A percentile compares a stretch with the other conserved stretches of the same genome.
Evolutionary conservation across 371 early-diverging fungal genomes (phyloP).

Genomic region (Rhizopus arrhizus): DNA sequence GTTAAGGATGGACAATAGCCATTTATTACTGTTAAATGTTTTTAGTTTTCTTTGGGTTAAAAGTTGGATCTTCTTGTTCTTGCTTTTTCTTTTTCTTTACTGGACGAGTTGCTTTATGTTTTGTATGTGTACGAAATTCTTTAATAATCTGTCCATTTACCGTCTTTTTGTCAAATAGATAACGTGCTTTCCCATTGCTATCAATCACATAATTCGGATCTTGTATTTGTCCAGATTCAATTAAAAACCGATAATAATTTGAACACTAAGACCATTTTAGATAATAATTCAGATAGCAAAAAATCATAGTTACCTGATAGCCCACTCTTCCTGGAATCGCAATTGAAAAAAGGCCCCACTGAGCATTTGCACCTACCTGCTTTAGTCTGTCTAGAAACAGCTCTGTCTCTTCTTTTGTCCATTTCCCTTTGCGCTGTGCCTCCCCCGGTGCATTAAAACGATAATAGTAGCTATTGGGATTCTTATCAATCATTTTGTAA

Average conservation of each 20-base stretch:
- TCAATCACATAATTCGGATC: constrained; percentile 89
- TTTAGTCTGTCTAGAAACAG: constrained; percentile 78
- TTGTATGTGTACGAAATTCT: constrained; percentile 72
- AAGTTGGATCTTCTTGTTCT: constrained; percentile 14
- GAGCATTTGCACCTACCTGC: constrained; percentile 87
- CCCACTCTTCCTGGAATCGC: constrained; percentile 92
- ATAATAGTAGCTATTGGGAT: constrained; percentile 94
- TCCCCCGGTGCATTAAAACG: constrained; percentile 96
- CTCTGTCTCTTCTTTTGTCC: constrained; percentile 80
- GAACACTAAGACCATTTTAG: constrained; percentile 68
- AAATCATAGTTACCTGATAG: constrained; percentile 68
- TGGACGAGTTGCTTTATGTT: constrained; percentile 22
- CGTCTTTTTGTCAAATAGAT: constrained; percentile 79
- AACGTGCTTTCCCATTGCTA: constrained; percentile 84
- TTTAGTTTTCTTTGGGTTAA: constrained; percentile 2
- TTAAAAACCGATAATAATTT: constrained; percentile 85
- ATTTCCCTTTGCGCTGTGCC: constrained; percentile 84
- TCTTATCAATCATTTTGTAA: constrained; percentile 81
- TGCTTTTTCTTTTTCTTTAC: neutral
- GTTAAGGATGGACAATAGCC: neutral
- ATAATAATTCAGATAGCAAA: neutral
- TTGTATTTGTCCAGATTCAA: constrained; percentile 77
- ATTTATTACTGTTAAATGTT: neutral
- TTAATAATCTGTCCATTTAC: constrained; percentile 74
- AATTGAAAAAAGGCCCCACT: constrained; percentile 94